A percentile compares a stretch with the other conserved stretches of the same genome.
These are phyloP conservation scores for Cryptococcus wingfieldii DNA, from an alignment of 1,284 basidiomycete genomes.

Conservation along the genomic window DNA sequence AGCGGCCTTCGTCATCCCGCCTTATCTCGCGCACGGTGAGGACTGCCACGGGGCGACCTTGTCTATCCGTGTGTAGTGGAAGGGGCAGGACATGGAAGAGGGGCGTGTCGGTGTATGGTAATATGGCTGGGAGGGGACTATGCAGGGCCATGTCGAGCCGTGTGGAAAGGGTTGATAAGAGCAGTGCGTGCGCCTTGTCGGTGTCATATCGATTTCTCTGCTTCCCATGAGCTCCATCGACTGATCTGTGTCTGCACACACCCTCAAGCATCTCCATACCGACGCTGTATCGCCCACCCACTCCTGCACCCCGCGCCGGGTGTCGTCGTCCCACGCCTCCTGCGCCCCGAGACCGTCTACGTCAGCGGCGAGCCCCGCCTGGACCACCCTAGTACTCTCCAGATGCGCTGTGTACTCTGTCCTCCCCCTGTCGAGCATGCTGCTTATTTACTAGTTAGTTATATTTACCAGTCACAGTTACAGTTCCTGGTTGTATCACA, in stretches of 20 bases:
- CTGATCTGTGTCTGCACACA: slow-evolving; percentile 11
- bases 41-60: slow-evolving; percentile 40
- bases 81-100: slow-evolving; percentile 41
- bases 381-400: slow-evolving; percentile 23
- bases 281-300: slow-evolving; percentile 39
- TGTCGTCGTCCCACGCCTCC: slow-evolving; percentile 39
- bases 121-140: slow-evolving; percentile 25
- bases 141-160: slow-evolving; percentile 28
- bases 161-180: slow-evolving; percentile 22
- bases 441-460: too few relatives aligned
- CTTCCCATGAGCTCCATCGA: background rate
- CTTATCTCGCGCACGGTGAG: slow-evolving; percentile 34
- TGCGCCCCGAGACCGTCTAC: slow-evolving; percentile 33
- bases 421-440: slow-evolving; percentile 5
- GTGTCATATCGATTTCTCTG: slow-evolving; percentile 38
- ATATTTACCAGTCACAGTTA: too few relatives aligned
- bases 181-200: slow-evolving; percentile 22
- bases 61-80: slow-evolving; percentile 28
- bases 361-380: slow-evolving; percentile 33
- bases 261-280: slow-evolving; percentile 42
- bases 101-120: slow-evolving; percentile 20
- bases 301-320: slow-evolving; percentile 28
- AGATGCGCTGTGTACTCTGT: slow-evolving; percentile 33
- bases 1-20: slow-evolving; percentile 32
- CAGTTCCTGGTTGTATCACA: too few relatives aligned